Base-by-base conservation (phyloP, 768 basidiomycete species). In the Phylloporus scabripes region DNA sequence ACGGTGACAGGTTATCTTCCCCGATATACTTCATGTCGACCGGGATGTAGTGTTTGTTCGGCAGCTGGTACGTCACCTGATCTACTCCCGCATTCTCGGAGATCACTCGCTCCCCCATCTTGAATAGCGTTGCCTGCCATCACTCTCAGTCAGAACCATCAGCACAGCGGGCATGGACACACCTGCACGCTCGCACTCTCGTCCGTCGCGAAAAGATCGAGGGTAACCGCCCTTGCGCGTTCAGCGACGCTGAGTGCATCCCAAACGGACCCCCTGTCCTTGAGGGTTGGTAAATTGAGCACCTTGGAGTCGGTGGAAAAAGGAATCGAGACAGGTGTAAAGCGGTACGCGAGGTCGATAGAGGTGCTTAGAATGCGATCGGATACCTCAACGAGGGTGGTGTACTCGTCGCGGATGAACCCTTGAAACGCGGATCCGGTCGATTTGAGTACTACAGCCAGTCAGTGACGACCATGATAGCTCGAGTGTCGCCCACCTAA, bases 31-130 rank as follows among this genome's bases (percentile, higher is more conserved):
- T 68, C 82, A 92, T 85, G 65, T 89, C 81, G 41, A 93, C 89
- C 0, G 89, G 87, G 57, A 96, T 79, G 66, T 95, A 97, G 63
- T 96, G 94, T 70, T 93, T 91, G 74, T 98, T 98, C 2, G 95
- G 94, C 3, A 96, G 75, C 37, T 70, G 67, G 68, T 95, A 96
- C 12, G 76, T 74, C 28, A 89, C 85, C 2, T 67, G 67, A 37
- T 74, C 62, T 11, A 96, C 74, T 2, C 71, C 71, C 2, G 66
- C 64, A 59, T 91, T 85, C 64, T 87, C 81, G 1, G 68, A 68
- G 24, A 96, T 69, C 55, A 97, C 74, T 2, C 76, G 74, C 53
- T 87, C 78, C 0, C 77, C 89, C 82, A 94, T 94, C 71, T 87
- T 88, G 77, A 83, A 94, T 44, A 95, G 71, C 23, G 93, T 96